Evolutionary conservation across 768 basidiomycete species (phyloP).

Genomic region (Bullera alba): DNA sequence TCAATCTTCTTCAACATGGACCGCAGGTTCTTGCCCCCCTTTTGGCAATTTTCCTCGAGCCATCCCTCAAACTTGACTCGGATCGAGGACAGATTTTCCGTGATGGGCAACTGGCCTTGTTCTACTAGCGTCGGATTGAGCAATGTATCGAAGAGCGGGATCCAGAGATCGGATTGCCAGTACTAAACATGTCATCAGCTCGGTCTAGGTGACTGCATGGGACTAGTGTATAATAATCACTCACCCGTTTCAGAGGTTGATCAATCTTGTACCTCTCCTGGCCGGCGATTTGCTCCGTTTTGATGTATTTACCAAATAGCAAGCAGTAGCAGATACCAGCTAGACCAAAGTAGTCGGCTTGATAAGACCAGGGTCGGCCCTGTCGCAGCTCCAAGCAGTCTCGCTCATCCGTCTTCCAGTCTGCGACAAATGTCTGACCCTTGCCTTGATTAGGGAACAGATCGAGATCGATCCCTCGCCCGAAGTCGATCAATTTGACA

Average conservation of each 20-base stretch:
- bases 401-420: slow-evolving; percentile 80
- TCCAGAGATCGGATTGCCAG: slow-evolving; percentile 89
- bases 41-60: slow-evolving; percentile 79
- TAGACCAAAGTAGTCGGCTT: slow-evolving; percentile 94
- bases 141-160: slow-evolving; percentile 68
- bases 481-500: slow-evolving; percentile 91
- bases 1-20: slow-evolving; percentile 47
- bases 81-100: slow-evolving; percentile 58
- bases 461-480: slow-evolving; percentile 80
- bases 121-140: slow-evolving; percentile 68
- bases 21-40: slow-evolving; percentile 50
- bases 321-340: slow-evolving; percentile 90
- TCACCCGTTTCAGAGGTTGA: slow-evolving; percentile 37
- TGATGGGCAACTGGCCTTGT: slow-evolving; percentile 63
- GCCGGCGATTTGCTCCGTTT: slow-evolving; percentile 54
- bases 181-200: slow-evolving; percentile 52
- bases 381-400: slow-evolving; percentile 90
- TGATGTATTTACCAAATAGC: slow-evolving; percentile 94
- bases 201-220: neutral
- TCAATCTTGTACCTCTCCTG: slow-evolving; percentile 22
- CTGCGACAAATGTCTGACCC: slow-evolving; percentile 68
- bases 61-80: slow-evolving; percentile 79
- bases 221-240: slow-evolving; percentile 9
- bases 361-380: slow-evolving; percentile 79
- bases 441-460: slow-evolving; percentile 60